phyloP scores from a whole-genome alignment of 2,329 filamentous ascomycete genomes.

The Stagonosporopsis chrysanthemi region DNA sequence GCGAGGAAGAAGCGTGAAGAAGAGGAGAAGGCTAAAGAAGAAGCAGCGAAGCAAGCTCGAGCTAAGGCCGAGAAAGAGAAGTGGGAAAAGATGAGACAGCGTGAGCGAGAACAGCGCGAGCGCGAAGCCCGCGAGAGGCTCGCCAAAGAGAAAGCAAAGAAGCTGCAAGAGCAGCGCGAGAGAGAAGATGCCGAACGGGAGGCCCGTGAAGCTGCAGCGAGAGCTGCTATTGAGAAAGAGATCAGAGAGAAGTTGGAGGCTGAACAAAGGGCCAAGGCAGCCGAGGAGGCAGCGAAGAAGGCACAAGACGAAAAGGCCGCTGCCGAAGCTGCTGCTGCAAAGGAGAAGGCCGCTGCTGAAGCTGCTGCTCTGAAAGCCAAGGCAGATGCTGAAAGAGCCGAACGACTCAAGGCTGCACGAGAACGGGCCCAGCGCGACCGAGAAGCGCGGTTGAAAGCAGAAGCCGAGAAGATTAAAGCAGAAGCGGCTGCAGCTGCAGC shows the following conservation, averaged over 20 bases:
- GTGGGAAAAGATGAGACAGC: constrained; percentile 59
- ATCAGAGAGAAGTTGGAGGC: constrained; percentile 53
- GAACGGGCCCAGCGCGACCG: constrained; percentile 51
- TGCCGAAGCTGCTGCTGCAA: constrained; percentile 40
- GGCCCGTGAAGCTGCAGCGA: constrained; percentile 46
- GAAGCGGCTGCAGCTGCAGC: constrained; percentile 25
- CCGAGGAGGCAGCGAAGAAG: constrained; percentile 49
- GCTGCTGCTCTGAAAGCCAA: constrained; percentile 43
- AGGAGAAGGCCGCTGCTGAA: constrained; percentile 41
- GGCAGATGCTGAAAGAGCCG: constrained; percentile 44
- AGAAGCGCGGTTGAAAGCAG: constrained; percentile 47
- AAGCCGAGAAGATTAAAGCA: constrained; percentile 45
- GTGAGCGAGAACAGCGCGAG: constrained; percentile 59
- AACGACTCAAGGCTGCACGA: constrained; percentile 49
- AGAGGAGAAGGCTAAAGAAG: constrained; percentile 57
- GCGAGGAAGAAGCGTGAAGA: constrained; percentile 39
- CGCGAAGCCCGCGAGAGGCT: constrained; percentile 57
- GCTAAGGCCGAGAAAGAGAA: constrained; percentile 59
- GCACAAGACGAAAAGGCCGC: constrained; percentile 49
- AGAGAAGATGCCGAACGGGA: constrained; percentile 51
- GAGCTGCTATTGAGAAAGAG: constrained; percentile 51
- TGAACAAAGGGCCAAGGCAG: constrained; percentile 49
- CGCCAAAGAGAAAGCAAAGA: constrained; percentile 50
- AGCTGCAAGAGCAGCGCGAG: constrained; percentile 52
- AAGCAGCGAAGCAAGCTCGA: constrained; percentile 55